Percentiles rank a stretch among this genome's conserved stretches.
Conservation (phyloP, 306 rosid genomes). For the Hylodesmum podocarpum region DNA sequence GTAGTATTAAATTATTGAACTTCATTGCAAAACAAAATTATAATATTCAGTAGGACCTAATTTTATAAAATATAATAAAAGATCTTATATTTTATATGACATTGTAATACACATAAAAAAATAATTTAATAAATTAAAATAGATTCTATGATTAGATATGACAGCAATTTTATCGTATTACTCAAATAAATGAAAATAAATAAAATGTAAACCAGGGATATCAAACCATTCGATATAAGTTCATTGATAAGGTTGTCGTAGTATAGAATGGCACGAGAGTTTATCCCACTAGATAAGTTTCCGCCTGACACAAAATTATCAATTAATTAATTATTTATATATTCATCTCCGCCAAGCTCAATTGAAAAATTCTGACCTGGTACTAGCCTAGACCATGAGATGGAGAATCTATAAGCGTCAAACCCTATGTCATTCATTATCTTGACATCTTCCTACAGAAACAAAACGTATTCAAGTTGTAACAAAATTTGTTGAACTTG, state of each 20-base stretch:
- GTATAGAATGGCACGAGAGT: constrained; percentile 23
- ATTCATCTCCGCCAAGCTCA: neutral
- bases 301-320: constrained; percentile 28
- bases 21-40: no score
- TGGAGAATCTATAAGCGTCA: constrained; percentile 43
- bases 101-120: no score
- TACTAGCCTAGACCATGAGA: constrained; percentile 48
- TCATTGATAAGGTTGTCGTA: constrained; percentile 40
- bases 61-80: no score
- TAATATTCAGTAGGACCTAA: no score
- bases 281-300: constrained; percentile 35
- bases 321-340: neutral
- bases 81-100: no score
- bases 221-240: constrained; percentile 36
- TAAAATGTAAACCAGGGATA: neutral
- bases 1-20: no score
- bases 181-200: neutral
- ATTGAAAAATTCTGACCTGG: constrained; percentile 24
- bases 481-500: neutral
- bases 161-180: no score
- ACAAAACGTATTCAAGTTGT: neutral
- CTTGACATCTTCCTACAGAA: constrained; percentile 35
- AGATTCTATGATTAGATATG: no score
- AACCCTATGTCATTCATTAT: constrained; percentile 39
- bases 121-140: no score